phyloP scores from a whole-genome alignment of 306 rosid genomes.

The Parietaria judaica region DNA sequence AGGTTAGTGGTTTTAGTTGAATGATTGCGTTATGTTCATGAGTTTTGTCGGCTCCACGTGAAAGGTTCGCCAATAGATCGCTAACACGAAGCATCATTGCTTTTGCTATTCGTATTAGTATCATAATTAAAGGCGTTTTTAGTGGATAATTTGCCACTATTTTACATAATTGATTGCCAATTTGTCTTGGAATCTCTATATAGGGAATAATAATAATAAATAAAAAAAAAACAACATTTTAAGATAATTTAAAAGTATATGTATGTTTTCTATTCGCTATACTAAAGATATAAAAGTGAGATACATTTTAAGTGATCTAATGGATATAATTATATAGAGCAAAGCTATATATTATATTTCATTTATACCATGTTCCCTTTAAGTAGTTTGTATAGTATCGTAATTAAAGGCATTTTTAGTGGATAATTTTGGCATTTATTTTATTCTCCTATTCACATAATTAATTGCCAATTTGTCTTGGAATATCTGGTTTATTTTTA shows the following conservation, averaged over 20 bases:
- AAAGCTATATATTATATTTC: too few species aligned
- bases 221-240: not conserved
- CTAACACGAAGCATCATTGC: constrained; percentile 7
- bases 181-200: constrained; percentile 1
- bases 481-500: too few species aligned
- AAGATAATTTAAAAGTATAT: not conserved
- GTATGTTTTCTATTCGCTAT: not conserved
- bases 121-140: not conserved
- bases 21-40: constrained; percentile 6
- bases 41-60: constrained; percentile 14
- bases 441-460: too few species aligned
- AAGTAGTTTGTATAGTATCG: too few species aligned
- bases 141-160: not conserved
- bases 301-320: not conserved
- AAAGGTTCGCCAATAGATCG: constrained; percentile 5
- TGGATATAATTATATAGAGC: too few species aligned
- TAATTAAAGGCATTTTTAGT: too few species aligned
- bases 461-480: too few species aligned
- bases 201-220: not conserved
- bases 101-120: not conserved
- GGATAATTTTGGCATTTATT: too few species aligned
- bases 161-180: not conserved
- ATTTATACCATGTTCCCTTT: too few species aligned
- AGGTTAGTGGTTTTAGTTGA: not conserved
- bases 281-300: not conserved